Conservation (phyloP, 129 eudicot species). For the Escallonia rubra region DNA sequence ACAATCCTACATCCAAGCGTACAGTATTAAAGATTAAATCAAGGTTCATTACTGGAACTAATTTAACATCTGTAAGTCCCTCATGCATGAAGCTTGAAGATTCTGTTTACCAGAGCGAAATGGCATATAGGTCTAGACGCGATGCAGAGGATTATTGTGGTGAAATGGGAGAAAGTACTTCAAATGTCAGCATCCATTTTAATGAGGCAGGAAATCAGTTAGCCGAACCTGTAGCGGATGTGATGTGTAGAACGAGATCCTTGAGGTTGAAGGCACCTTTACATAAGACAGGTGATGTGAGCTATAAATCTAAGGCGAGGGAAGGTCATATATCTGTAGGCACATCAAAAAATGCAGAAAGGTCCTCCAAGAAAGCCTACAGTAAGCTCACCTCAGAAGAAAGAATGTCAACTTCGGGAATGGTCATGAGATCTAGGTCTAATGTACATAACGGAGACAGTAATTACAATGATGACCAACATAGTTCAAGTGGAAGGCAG, state of each 20-base stretch:
- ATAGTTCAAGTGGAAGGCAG: conserved; percentile 12
- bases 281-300: conserved; percentile 23
- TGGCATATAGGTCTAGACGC: conserved; percentile 20
- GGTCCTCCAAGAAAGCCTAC: conserved; percentile 19
- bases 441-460: conserved; percentile 27
- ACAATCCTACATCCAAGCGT: conserved; percentile 30
- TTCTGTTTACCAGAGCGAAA: conserved; percentile 6
- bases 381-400: conserved; percentile 16
- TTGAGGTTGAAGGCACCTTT: conserved; percentile 40
- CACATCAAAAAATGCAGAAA: conserved; percentile 30
- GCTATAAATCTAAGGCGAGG: conserved; percentile 23
- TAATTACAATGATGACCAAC: conserved; percentile 5
- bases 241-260: conserved; percentile 48
- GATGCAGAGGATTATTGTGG: conserved; percentile 11
- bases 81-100: conserved; percentile 14
- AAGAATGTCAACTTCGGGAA: conserved; percentile 20
- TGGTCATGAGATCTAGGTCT: conserved; percentile 35
- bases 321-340: conserved; percentile 23
- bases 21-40: conserved; percentile 51
- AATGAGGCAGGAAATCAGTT: conserved; percentile 25
- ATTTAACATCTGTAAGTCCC: conserved; percentile 15
- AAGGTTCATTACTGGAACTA: conserved; percentile 21
- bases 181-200: conserved; percentile 15
- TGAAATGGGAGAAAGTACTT: conserved; percentile 12
- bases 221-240: conserved; percentile 46